Base-by-base conservation (phyloP, 352 stramenopile species). In the Phytophthora sansomeana region DNA sequence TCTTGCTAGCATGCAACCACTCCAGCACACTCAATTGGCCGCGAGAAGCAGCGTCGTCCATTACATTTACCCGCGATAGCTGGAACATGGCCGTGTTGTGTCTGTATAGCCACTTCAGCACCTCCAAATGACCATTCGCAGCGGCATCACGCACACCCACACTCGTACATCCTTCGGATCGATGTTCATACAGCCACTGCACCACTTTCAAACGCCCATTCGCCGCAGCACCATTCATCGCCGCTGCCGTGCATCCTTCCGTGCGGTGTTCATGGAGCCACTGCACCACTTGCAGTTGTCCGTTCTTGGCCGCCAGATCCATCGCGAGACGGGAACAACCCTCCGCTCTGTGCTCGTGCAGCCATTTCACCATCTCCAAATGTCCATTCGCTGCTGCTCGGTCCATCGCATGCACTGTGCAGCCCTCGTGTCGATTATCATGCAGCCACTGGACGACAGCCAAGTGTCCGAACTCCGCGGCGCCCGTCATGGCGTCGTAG, bases 361-460 rank as follows among this genome's bases (percentile, higher is more conserved):
- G 72, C 69, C 70, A 90, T 52, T 78, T n/a, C 3, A 90, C 52
- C 16, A 88, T 56, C 9, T 73, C 67, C n/a, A 86, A 48, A 30
- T 84, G 79, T 4, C 81, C 81, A 17, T 72, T 71, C 9, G 69
- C 69, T 0, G 67, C 75, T 0, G 81, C 81, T 9, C 74, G 64
- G 32, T 86, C 75, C 78, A 88, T 90, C 0, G 77, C 81, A 4
- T 69, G 61, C 28, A 75, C 63, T 2, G 72, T 80, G 38, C 75
- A 87, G 2, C 75, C 75, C 38, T 62, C 54, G 24, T 6, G 2
- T 33, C 52, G 14, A 63, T 81, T 35, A 28, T 66, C 35, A 43
- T 82, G 59, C 0, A 87, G 70, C 71, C 69, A 87, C 51, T 81
- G 21, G 8, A 87, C 58, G 0, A 81, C 57, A 1, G 61, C 16